Evolutionary conservation across 108 stramenopile genomes (phyloP), one percentile per base, ranked within the genome.

Genomic region (Nitzschia palea): DNA sequence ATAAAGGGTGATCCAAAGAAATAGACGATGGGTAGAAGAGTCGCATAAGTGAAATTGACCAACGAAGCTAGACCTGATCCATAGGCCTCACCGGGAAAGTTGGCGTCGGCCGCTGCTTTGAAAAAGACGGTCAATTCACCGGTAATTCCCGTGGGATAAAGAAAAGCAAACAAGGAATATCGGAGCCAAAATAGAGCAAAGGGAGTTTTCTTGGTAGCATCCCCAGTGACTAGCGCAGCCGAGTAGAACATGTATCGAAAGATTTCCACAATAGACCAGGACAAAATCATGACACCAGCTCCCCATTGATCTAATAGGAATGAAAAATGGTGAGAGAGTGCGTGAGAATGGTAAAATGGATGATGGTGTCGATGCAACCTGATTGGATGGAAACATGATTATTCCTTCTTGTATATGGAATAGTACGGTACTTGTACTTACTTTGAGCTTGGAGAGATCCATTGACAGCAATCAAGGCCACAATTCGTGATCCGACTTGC

Each of bases 171-270:
- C 30, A 97, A 77, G 35, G 95, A 94, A 78, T 99, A 99, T 10
- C 98, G 88, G 22, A 97, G 81, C 93, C 90, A 99, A 68, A 98
- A 97, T 8, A 99, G 89, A 28, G 94, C 89, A 74, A 76, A 99
- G 20, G 94, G 94, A 10, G 93, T 95, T 58, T 80, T 83, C 62
- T 89, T 93, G 67, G 89, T 93, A 30, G 91, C 85, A 70, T 93
- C 90, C 18, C 89, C 89, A 8, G 87, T 84, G 37, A 95, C 44
- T 23, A 97, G 62, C 44, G 96, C 97, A 20, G 82, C 56, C 12
- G 94, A 73, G 73, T 98, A 98, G 68, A 98, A 99, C 3, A 93
- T 76, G 84, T 99, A 99, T 22, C 98, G 95, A 26, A 92, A 89
- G 28, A 96, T 90, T 73, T 96, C 96, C 4, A 96, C 95, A 28